Percentiles rank a stretch among this genome's conserved stretches.
Conservation (phyloP, 257 asterid genomes). For the Solanum pimpinellifolium region DNA sequence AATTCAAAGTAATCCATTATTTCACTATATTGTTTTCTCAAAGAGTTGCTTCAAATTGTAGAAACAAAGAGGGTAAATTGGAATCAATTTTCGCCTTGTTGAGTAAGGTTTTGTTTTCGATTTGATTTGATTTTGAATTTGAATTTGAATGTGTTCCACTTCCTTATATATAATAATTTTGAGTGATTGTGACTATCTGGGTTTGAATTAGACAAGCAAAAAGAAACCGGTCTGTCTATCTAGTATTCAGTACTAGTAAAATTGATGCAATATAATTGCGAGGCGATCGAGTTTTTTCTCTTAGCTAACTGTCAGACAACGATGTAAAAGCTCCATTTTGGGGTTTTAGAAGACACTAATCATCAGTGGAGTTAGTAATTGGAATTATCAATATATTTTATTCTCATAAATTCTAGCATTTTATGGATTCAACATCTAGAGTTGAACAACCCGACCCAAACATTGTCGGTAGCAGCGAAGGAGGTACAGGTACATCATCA, state of each 20-base stretch:
- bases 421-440: conserved; percentile 29
- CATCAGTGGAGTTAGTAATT: not conserved
- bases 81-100: not conserved
- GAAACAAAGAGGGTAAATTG: not conserved
- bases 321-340: not conserved
- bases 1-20: not conserved
- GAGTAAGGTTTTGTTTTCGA: not conserved
- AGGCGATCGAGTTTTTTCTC: not conserved
- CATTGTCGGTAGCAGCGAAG: not conserved
- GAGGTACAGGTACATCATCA: conserved; percentile 13
- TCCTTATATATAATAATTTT: not conserved
- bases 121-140: not conserved
- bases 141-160: not conserved
- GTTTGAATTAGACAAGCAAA: not conserved
- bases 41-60: not conserved
- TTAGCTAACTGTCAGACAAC: not conserved
- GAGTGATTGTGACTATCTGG: not conserved
- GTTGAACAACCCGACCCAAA: not conserved
- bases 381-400: not conserved
- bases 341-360: not conserved
- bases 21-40: not conserved
- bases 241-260: not conserved
- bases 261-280: not conserved
- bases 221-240: not conserved
- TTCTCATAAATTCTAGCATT: not conserved